Conservation (phyloP, 352 stramenopile genomes). For the Pythium dissimile region DNA sequence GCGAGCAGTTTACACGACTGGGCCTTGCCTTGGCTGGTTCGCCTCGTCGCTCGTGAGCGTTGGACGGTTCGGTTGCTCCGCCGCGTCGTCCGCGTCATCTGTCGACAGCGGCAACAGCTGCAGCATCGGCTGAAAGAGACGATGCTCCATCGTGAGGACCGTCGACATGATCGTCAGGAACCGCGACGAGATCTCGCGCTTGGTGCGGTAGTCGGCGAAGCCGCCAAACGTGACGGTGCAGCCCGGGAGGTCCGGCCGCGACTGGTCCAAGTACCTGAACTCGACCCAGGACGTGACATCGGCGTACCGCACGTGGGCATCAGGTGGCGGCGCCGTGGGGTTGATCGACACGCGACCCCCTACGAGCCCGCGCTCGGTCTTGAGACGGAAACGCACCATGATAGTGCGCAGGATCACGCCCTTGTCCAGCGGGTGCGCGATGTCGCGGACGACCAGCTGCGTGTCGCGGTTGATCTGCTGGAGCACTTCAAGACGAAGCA, state of each 20-base stretch:
- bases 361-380: slow-evolving; percentile 31
- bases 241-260: slow-evolving; percentile 17
- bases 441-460: slow-evolving; percentile 34
- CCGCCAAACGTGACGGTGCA: slow-evolving; percentile 35
- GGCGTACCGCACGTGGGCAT: slow-evolving; percentile 22
- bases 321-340: slow-evolving; percentile 11
- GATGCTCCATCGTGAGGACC: slow-evolving; percentile 31
- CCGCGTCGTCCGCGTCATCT: background rate
- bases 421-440: slow-evolving; percentile 35
- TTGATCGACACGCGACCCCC: slow-evolving; percentile 36
- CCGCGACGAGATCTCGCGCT: slow-evolving; percentile 32
- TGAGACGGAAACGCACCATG: slow-evolving; percentile 38
- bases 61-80: no score
- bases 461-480: slow-evolving; percentile 40
- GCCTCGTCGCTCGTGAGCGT: background rate
- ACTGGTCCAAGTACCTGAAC: slow-evolving; percentile 31
- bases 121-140: slow-evolving; percentile 27
- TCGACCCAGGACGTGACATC: slow-evolving; percentile 39
- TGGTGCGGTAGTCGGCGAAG: slow-evolving; percentile 36
- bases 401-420: slow-evolving; percentile 35
- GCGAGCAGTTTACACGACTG: background rate
- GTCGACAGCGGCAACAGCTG: slow-evolving; percentile 19
- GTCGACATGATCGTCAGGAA: slow-evolving; percentile 38
- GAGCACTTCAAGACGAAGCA: slow-evolving; percentile 39
- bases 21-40: background rate